These are phyloP conservation scores for Lophium mytilinum DNA, from an alignment of 495 filamentous ascomycete species.

Conservation along the genomic window DNA sequence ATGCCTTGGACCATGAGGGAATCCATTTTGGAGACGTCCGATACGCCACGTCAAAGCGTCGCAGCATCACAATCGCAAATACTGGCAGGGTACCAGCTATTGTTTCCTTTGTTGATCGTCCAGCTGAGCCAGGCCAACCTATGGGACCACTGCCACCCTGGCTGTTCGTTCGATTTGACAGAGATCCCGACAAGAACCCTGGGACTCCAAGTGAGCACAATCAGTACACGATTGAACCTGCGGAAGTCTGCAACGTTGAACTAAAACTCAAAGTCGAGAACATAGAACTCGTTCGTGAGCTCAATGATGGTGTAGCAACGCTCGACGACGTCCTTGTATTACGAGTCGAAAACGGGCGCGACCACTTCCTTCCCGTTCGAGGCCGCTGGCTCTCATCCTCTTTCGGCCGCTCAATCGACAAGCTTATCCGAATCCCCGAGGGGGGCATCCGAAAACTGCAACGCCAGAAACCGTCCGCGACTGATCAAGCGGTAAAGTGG, in stretches of 20 bases:
- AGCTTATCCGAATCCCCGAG: constrained; percentile 77
- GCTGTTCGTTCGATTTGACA: constrained; percentile 58
- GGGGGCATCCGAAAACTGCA: constrained; percentile 54
- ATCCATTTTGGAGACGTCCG: constrained; percentile 70
- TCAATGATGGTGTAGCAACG: constrained; percentile 59
- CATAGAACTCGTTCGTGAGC: constrained; percentile 51
- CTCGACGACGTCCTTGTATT: constrained; percentile 86
- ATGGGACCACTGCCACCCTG: constrained; percentile 46
- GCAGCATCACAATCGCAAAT: constrained; percentile 78
- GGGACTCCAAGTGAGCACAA: constrained; percentile 32
- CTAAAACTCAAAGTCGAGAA: constrained; percentile 56
- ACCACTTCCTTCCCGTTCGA: constrained; percentile 80
- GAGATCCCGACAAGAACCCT: constrained; percentile 33
- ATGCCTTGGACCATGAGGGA: constrained; percentile 37
- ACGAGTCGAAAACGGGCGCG: constrained; percentile 74
- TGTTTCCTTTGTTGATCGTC: constrained; percentile 65
- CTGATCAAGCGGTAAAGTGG: constrained; percentile 41
- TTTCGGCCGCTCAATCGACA: constrained; percentile 74
- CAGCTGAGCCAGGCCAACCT: constrained; percentile 41
- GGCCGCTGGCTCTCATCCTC: constrained; percentile 73
- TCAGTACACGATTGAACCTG: constrained; percentile 63
- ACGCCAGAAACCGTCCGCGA: constrained; percentile 35
- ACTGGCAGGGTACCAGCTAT: constrained; percentile 71
- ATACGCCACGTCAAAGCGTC: constrained; percentile 55
- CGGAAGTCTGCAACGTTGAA: constrained; percentile 66